Evolutionary conservation across 2,329 filamentous ascomycete species (phyloP).

Genomic region (Aspergillus sp.): DNA sequence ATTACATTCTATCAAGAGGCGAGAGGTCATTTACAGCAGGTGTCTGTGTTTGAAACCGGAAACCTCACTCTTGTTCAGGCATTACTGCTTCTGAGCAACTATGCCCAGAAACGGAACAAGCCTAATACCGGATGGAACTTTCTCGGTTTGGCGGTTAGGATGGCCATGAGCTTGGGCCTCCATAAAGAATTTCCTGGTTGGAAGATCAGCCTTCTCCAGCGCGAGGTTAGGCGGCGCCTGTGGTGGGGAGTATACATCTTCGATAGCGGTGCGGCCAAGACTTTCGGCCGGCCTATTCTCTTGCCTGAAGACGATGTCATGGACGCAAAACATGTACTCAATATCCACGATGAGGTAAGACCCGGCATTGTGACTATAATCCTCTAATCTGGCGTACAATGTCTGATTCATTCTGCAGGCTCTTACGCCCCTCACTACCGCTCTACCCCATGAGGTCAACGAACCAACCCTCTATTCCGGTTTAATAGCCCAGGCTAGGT

Average conservation of each 20-base stretch:
- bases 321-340: conserved; percentile 48
- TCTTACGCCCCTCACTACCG: conserved; percentile 40
- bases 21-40: conserved; percentile 48
- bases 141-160: conserved; percentile 51
- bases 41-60: conserved; percentile 51
- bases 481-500: conserved; percentile 45
- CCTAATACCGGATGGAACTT: conserved; percentile 56
- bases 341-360: conserved; percentile 46
- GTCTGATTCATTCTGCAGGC: conserved; percentile 23
- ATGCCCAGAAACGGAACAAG: conserved; percentile 54
- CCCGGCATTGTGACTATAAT: neutral
- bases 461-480: conserved; percentile 48
- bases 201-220: conserved; percentile 48
- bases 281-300: conserved; percentile 52
- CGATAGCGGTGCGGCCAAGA: conserved; percentile 53
- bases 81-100: conserved; percentile 51
- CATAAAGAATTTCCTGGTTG: conserved; percentile 54
- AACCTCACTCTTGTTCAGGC: conserved; percentile 53
- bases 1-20: conserved; percentile 52
- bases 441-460: conserved; percentile 39
- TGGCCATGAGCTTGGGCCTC: conserved; percentile 54
- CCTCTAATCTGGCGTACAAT: neutral
- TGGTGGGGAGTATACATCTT: conserved; percentile 52
- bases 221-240: conserved; percentile 44
- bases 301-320: conserved; percentile 48